phyloP scores from a whole-genome alignment of 1,284 basidiomycete species.

The Leccinum holopus region DNA sequence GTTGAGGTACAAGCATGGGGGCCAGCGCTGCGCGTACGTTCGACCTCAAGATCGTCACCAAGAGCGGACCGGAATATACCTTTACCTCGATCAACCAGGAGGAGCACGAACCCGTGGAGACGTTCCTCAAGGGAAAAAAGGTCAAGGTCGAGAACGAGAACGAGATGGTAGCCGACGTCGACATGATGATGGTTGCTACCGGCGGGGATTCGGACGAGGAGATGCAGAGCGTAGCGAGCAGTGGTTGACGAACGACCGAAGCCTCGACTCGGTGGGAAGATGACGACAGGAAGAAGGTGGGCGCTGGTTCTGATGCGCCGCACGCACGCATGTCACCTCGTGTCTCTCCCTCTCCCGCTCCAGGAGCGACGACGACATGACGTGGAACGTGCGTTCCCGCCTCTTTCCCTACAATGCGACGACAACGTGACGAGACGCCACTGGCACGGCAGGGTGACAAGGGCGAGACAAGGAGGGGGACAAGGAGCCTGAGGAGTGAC shows the following conservation, averaged over 20 bases:
- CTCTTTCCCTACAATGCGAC: no score
- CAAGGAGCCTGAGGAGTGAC: no score
- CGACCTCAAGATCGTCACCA: constrained; percentile 89
- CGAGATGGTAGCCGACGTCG: constrained; percentile 89
- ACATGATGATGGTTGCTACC: constrained; percentile 66
- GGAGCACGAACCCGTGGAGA: constrained; percentile 86
- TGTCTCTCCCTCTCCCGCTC: no score
- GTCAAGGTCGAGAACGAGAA: constrained; percentile 81
- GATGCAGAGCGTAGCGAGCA: constrained; percentile 76
- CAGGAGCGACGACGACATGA: no score
- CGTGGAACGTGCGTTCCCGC: no score
- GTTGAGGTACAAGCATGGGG: constrained; percentile 83
- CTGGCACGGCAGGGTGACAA: no score
- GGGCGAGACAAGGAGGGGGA: no score
- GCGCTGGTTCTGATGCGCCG: constrained; percentile 25
- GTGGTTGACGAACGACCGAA: constrained; percentile 63
- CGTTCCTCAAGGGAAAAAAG: constrained; percentile 88
- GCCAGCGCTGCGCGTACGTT: constrained; percentile 89
- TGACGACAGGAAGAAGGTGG: constrained; percentile 83
- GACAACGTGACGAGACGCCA: no score
- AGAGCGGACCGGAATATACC: constrained; percentile 77
- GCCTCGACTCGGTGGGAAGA: constrained; percentile 57
- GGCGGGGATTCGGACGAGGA: constrained; percentile 81
- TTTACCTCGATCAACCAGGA: constrained; percentile 97
- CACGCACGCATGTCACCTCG: no score